A percentile compares a stretch with the other conserved stretches of the same genome.
phyloP scores from a whole-genome alignment of 2,329 filamentous ascomycete genomes.

The Fusarium denticulatum region DNA sequence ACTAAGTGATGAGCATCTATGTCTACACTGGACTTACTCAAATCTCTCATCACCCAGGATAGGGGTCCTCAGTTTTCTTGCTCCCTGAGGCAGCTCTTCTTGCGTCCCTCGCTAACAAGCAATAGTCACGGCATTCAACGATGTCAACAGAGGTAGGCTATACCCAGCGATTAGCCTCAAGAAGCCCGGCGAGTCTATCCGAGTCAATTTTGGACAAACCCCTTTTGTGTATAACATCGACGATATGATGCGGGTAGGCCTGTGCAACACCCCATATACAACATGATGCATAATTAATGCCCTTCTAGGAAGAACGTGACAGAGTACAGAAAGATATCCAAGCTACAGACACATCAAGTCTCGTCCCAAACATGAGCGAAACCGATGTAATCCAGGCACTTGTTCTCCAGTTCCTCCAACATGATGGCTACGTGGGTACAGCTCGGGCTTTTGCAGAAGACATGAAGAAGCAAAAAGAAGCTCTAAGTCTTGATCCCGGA shows the following conservation, averaged over 20 bases:
- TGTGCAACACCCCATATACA: neutral
- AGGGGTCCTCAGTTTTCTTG: neutral
- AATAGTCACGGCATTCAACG: conserved; percentile 72
- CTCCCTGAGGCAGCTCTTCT: neutral
- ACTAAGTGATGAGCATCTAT: neutral
- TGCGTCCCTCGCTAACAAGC: conserved; percentile 39
- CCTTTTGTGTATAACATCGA: conserved; percentile 95
- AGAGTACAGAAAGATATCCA: conserved; percentile 69
- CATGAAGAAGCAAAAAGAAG: conserved; percentile 76
- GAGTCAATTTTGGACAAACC: conserved; percentile 74
- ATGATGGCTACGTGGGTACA: conserved; percentile 95
- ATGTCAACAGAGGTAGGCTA: conserved; percentile 70
- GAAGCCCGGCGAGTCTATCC: conserved; percentile 68
- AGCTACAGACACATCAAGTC: conserved; percentile 63
- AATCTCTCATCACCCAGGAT: neutral
- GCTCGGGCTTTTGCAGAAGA: conserved; percentile 88
- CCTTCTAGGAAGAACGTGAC: conserved; percentile 66
- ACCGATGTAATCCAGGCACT: conserved; percentile 83
- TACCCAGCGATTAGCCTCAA: conserved; percentile 75
- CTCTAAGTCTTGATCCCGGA: conserved; percentile 68
- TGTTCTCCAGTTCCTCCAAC: conserved; percentile 86
- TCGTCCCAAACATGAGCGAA: conserved; percentile 75
- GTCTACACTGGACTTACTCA: neutral
- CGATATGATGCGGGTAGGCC: conserved; percentile 77
- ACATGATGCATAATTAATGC: conserved; percentile 19